phyloP scores from a whole-genome alignment of 306 rosid genomes.

The Bauhinia variegata region DNA sequence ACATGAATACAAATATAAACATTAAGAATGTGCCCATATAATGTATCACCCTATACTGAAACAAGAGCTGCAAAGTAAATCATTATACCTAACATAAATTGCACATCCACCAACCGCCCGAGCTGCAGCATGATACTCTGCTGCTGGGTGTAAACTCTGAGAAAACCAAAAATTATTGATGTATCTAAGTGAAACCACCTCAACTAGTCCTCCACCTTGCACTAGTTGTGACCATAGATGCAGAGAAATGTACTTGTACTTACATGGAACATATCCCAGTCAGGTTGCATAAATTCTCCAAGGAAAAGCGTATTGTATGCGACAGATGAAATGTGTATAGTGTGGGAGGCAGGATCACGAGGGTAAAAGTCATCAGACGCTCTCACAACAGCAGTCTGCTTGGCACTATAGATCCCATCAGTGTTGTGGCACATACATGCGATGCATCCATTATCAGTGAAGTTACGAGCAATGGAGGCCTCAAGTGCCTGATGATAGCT shows the following conservation, averaged over 20 bases:
- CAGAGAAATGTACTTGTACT: constrained; percentile 39
- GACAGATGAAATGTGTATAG: constrained; percentile 92
- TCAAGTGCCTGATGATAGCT: constrained; percentile 88
- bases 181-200: too few species aligned
- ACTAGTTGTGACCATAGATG: background rate
- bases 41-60: background rate
- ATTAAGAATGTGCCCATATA: constrained; percentile 4
- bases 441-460: constrained; percentile 90
- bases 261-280: constrained; percentile 99
- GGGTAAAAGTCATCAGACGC: constrained; percentile 97
- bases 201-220: background rate
- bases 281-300: constrained; percentile 98
- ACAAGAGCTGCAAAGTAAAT: background rate
- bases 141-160: constrained; percentile 89
- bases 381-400: constrained; percentile 89
- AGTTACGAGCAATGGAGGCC: constrained; percentile 81
- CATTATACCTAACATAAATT: constrained; percentile 81
- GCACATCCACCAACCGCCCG: constrained; percentile 97
- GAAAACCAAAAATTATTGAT: constrained; percentile 10
- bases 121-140: constrained; percentile 95
- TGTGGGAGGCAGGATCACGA: constrained; percentile 91
- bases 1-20: background rate
- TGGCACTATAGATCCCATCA: constrained; percentile 80
- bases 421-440: constrained; percentile 99
- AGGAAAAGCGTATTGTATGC: constrained; percentile 94